Evolutionary conservation across 2,329 filamentous ascomycete genomes (phyloP), one percentile per base, ranked within the genome.

Genomic region (Cryphonectria carpinicola): DNA sequence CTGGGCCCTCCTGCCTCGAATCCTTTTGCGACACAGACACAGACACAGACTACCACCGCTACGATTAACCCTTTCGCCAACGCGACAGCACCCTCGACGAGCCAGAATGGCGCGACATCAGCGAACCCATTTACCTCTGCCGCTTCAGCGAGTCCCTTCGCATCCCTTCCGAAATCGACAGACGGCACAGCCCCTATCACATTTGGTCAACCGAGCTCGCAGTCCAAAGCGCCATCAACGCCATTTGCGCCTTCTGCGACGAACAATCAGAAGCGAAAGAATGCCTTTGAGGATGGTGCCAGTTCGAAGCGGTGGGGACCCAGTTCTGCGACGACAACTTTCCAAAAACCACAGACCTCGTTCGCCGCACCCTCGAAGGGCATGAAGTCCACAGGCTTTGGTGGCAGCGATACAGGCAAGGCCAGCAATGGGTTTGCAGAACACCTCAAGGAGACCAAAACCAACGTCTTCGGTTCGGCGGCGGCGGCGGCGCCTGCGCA

Each of bases 11-110:
- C 54, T 49, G 22, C 8, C 28, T 64, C 66, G 19, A 76, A 74
- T 56, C 73, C 73, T 14, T 76, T 75, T 43, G 71, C 67, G 37
- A 69, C 71, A 49, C 64, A 70, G n/a, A 60, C 67, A 19, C 25
- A 69, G 25, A 60, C 68, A 22, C 25, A 69, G 25, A 64, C 66
- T 22, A 68, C 43, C 61, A 56, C 32, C 11, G 13, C 68, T 13
- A 28, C 54, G 17, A 37, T 17, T 3, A 70, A 68, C 13, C 71
- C 71, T 2, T 72, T 72, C 60, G 28, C 61, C 28, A 49, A 49
- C 22, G 28, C 41, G 46, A 28, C 41, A 28, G 46, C 58, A 14
- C 49, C 66, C 41, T 67, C 66, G 37, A 10, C 71, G 22, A 46
- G 17, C n/a, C 56, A 65, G 22, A 65, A 35, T 17, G 54, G 58